These are phyloP conservation scores for Flaveria linearis DNA, from an alignment of 129 eudicot genomes.

Conservation along the genomic window DNA sequence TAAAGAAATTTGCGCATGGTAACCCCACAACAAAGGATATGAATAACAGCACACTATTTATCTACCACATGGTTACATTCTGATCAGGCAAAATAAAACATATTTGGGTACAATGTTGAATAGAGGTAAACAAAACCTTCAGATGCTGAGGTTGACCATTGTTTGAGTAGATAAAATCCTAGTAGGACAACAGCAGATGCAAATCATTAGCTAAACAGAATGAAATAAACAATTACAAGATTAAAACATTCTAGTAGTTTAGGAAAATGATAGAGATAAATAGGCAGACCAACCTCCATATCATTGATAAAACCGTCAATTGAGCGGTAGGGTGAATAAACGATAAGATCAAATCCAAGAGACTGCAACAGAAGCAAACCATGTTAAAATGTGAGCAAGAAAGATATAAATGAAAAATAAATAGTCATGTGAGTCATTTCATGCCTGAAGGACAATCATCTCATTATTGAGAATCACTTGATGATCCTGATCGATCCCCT, in stretches of 20 bases:
- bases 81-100: conserved; percentile 8
- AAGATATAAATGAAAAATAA: conserved; percentile 5
- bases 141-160: conserved; percentile 54
- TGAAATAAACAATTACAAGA: conserved; percentile 6
- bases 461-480: conserved; percentile 86
- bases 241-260: conserved; percentile 1
- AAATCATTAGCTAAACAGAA: conserved; percentile 13
- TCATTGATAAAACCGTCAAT: conserved; percentile 86
- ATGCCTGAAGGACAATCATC: conserved; percentile 97
- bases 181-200: conserved; percentile 17
- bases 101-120: conserved; percentile 10
- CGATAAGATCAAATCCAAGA: conserved; percentile 95
- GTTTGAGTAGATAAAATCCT: conserved; percentile 64
- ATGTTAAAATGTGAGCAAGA: conserved; percentile 25
- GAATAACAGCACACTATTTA: background rate
- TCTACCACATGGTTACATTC: background rate
- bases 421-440: conserved; percentile 14
- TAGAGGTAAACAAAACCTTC: conserved; percentile 49
- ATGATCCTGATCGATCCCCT: conserved; percentile 95
- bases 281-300: conserved; percentile 67
- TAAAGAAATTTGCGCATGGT: background rate
- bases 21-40: background rate
- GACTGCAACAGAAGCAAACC: conserved; percentile 59
- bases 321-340: conserved; percentile 90
- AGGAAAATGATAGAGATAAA: background rate